A percentile compares a stretch with the other conserved stretches of the same genome.
Evolutionary conservation across 1,284 basidiomycete species (phyloP).

Genomic region (Microbotryomycetes sp.): DNA sequence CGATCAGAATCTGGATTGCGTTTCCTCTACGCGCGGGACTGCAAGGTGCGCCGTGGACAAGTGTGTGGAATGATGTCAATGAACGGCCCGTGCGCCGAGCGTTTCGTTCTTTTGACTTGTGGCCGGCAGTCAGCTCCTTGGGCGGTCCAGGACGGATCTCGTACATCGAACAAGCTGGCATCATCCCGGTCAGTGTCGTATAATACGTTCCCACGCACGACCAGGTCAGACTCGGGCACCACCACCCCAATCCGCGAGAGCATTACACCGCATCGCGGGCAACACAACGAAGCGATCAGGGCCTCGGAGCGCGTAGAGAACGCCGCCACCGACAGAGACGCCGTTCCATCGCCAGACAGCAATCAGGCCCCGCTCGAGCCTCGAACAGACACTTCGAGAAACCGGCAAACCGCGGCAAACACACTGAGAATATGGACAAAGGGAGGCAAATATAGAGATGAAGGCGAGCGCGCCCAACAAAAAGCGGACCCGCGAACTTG

Average conservation of each 20-base stretch:
- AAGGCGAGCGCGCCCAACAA: slow-evolving; percentile 2
- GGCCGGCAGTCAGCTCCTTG: no score
- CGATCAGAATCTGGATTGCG: no score
- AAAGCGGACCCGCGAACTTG: slow-evolving; percentile 10
- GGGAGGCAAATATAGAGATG: not conserved
- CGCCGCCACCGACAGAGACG: no score
- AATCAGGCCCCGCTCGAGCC: not conserved
- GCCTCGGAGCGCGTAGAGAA: not conserved
- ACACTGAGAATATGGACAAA: not conserved
- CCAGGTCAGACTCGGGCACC: not conserved
- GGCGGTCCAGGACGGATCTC: no score
- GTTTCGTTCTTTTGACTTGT: no score
- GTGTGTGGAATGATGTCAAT: no score
- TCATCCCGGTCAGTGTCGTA: not conserved
- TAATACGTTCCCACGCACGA: not conserved
- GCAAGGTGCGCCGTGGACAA: no score
- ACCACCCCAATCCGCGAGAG: not conserved
- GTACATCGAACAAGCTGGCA: slow-evolving; percentile 4
- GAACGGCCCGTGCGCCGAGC: no score
- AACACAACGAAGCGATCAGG: no score
- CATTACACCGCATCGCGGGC: not conserved
- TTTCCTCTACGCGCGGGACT: no score
- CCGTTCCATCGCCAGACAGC: not conserved
- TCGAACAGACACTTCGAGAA: not conserved
- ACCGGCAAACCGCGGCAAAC: not conserved